A percentile compares a stretch with the other conserved stretches of the same genome.
Conservation (phyloP, 2,329 filamentous ascomycete genomes). For the Paecilomyces niveus region DNA sequence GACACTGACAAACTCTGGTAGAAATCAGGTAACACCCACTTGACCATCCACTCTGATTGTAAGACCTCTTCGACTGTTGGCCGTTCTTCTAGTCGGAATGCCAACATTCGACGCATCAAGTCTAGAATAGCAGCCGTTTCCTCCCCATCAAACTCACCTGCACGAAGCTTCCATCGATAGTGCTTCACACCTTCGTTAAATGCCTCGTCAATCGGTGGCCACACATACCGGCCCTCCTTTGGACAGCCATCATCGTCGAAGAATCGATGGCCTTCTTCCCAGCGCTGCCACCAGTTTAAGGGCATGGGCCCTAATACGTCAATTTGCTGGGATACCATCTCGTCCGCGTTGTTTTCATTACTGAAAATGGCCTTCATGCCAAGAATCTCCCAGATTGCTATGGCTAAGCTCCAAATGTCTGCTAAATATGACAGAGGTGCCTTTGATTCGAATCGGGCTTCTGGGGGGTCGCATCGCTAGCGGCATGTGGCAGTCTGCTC, state of each 20-base stretch:
- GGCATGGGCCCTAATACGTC: slow-evolving; percentile 12
- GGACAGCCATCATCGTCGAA: slow-evolving; percentile 11
- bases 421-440: slow-evolving; percentile 13
- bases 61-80: slow-evolving; percentile 22
- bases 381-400: slow-evolving; percentile 20
- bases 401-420: slow-evolving; percentile 21
- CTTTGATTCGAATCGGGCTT: slow-evolving; percentile 16
- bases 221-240: slow-evolving; percentile 6
- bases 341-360: slow-evolving; percentile 5
- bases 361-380: slow-evolving; percentile 14
- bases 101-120: slow-evolving; percentile 25
- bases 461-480: slow-evolving; percentile 12
- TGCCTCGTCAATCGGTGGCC: slow-evolving; percentile 14
- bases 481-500: slow-evolving; percentile 15
- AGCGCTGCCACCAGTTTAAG: background rate
- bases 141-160: slow-evolving; percentile 10
- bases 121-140: slow-evolving; percentile 19
- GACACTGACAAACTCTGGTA: background rate
- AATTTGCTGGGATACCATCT: slow-evolving; percentile 13
- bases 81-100: slow-evolving; percentile 20
- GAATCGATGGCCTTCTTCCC: background rate
- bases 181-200: slow-evolving; percentile 16
- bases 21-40: slow-evolving; percentile 21
- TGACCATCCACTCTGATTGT: slow-evolving; percentile 27
- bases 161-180: slow-evolving; percentile 10